Percentiles rank a stretch among this genome's conserved stretches.
phyloP scores from a whole-genome alignment of 2,329 filamentous ascomycete species.

The Sporothrix variecibatus region DNA sequence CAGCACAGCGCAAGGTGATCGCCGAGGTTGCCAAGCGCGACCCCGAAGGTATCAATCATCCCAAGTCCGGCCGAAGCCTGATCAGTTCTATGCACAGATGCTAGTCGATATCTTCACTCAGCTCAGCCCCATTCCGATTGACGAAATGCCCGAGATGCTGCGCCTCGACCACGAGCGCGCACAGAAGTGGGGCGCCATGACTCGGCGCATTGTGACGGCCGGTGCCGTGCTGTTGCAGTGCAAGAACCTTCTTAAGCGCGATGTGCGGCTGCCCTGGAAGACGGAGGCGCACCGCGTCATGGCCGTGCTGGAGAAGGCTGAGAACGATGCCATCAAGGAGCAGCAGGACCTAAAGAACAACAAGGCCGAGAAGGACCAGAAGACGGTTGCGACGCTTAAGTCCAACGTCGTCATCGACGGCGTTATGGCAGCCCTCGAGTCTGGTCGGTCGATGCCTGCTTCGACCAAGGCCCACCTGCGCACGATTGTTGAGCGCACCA shows the following conservation, averaged over 20 bases:
- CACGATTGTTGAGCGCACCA: constrained; percentile 59
- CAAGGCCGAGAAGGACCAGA: constrained; percentile 28
- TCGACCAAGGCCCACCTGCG: constrained; percentile 61
- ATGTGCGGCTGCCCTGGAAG: constrained; percentile 77
- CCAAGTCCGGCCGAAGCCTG: constrained; percentile 64
- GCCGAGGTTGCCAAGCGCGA: constrained; percentile 69
- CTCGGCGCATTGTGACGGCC: constrained; percentile 68
- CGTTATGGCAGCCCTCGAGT: constrained; percentile 63
- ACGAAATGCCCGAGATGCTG: constrained; percentile 71
- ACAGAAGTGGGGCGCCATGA: constrained; percentile 55
- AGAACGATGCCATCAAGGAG: constrained; percentile 38
- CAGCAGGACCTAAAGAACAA: constrained; percentile 33
- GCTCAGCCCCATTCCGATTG: constrained; percentile 50
- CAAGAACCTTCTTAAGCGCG: constrained; percentile 81
- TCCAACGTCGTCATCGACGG: constrained; percentile 55
- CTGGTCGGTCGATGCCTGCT: constrained; percentile 64
- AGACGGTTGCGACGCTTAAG: not conserved
- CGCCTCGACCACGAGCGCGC: constrained; percentile 68
- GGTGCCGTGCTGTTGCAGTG: constrained; percentile 75
- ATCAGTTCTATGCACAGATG: constrained; percentile 75
- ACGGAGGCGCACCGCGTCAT: constrained; percentile 71
- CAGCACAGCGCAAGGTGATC: constrained; percentile 63
- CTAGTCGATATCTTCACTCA: constrained; percentile 75
- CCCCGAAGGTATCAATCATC: constrained; percentile 65
- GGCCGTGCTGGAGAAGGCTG: constrained; percentile 61